Conservation (phyloP, 495 filamentous ascomycete species). For the Neurospora intermedia region DNA sequence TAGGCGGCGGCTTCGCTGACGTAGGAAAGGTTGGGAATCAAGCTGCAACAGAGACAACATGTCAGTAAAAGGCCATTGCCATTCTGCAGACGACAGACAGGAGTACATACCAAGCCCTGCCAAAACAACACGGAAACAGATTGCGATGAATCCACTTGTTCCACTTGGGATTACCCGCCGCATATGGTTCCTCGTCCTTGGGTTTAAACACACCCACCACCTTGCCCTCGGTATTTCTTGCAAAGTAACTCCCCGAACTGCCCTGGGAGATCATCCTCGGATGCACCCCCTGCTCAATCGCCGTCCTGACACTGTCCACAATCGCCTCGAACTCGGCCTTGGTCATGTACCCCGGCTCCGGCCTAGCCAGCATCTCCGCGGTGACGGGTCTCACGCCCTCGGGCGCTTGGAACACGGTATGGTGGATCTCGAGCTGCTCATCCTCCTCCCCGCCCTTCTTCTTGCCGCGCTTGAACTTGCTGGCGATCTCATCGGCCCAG, state of each 20-base stretch:
- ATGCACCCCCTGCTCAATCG: slow-evolving; percentile 87
- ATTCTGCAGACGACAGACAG: not conserved
- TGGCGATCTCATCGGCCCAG: slow-evolving; percentile 97
- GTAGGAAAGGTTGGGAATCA: slow-evolving; percentile 98
- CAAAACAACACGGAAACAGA: slow-evolving; percentile 95
- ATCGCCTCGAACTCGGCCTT: slow-evolving; percentile 76
- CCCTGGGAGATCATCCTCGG: slow-evolving; percentile 94
- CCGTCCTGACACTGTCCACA: slow-evolving; percentile 78
- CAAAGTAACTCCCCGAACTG: slow-evolving; percentile 96
- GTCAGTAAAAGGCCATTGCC: slow-evolving; percentile 6
- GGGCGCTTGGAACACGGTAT: slow-evolving; percentile 90
- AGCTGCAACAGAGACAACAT: slow-evolving; percentile 25
- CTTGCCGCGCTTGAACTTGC: slow-evolving; percentile 83
- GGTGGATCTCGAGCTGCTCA: slow-evolving; percentile 87
- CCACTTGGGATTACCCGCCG: slow-evolving; percentile 85
- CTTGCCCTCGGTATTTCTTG: slow-evolving; percentile 79
- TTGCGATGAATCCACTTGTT: slow-evolving; percentile 94
- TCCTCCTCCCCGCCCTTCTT: slow-evolving; percentile 62
- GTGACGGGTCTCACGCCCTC: slow-evolving; percentile 71
- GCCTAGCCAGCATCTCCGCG: slow-evolving; percentile 56
- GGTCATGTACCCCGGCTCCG: slow-evolving; percentile 46
- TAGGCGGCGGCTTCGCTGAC: slow-evolving; percentile 97
- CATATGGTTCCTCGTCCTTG: slow-evolving; percentile 98
- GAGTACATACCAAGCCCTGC: slow-evolving; percentile 62
- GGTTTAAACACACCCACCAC: slow-evolving; percentile 98